Base-by-base conservation (phyloP, 106 monocot genomes). In the Phalaenopsis equestris region DNA sequence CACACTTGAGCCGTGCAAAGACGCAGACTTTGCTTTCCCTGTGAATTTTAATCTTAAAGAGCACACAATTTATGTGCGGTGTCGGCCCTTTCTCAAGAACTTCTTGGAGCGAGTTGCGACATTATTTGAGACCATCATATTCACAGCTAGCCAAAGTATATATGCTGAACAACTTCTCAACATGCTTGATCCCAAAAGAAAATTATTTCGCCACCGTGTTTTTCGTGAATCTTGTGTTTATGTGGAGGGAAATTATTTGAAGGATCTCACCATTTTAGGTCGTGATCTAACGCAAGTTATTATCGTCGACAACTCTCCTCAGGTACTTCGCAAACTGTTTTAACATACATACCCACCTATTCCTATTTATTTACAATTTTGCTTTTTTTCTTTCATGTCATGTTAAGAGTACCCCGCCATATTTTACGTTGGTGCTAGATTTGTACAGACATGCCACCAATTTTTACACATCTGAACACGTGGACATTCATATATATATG, bases 61-160 rank as follows among this genome's bases (percentile, higher is more conserved):
- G 70, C 98, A 99, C 65, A 94, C 86, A 65, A 88, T 99, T 19
- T 94, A 94, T 83, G 98, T 99, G 9, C 89, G 92, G 30, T 94
- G 98, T 21, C 94, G 98, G 41, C 98, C 98, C 11, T 85, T 81
- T 82, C 85, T 99, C 18, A 87, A 88, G 45, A 92, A 90, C 58
- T 99, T 99, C 83, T 57, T 99, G 83, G 92, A 94, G 84, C 91
- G 84, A 72, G 98, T 99, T 47, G 80, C 94, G 9, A 82, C 79
- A 46, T 73, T 91, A 43, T 99, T 99, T 79, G 98, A 99, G 87
- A 92, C 89, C 4, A 92, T 91, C 78, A 89, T 99, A 83, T 99
- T 99, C 77, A 99, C 98, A 65, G 98, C 98, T 39, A 99, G 98
- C 57, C 98, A 99, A 87, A 91, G 98, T 30, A 99, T 99, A 79